phyloP scores from a whole-genome alignment of 208 protist species.

The Trypanosoma cruzi region DNA sequence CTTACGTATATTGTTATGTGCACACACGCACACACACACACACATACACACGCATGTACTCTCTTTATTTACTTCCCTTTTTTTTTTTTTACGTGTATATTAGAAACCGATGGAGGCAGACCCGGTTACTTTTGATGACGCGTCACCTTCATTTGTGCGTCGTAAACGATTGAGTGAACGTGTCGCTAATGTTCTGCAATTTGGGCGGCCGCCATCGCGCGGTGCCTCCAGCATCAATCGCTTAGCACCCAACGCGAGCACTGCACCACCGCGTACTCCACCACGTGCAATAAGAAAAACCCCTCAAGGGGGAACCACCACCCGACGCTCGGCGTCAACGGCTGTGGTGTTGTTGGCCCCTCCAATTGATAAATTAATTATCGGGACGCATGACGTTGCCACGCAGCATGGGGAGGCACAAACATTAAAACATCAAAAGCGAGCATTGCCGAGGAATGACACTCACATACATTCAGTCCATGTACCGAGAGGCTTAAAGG shows the following conservation, averaged over 20 bases:
- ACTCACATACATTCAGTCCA: background rate
- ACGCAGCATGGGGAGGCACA: background rate
- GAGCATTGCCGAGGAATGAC: background rate
- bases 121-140: background rate
- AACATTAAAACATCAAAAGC: background rate
- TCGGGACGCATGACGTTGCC: background rate
- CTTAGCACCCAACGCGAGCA: conserved; percentile 32
- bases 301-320: background rate
- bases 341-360: background rate
- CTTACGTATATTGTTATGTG: background rate
- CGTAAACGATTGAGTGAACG: background rate
- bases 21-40: conserved; percentile 9
- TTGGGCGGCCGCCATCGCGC: conserved; percentile 13
- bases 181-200: conserved; percentile 7
- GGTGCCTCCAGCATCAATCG: conserved; percentile 18
- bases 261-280: conserved; percentile 26
- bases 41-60: background rate
- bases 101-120: background rate
- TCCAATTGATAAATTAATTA: background rate
- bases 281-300: background rate
- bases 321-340: background rate
- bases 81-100: conserved; percentile 7
- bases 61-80: conserved; percentile 10
- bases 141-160: too few relatives aligned
- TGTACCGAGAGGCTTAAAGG: background rate